Conservation (phyloP, 331 rosid species). For the Telfairia occidentalis region DNA sequence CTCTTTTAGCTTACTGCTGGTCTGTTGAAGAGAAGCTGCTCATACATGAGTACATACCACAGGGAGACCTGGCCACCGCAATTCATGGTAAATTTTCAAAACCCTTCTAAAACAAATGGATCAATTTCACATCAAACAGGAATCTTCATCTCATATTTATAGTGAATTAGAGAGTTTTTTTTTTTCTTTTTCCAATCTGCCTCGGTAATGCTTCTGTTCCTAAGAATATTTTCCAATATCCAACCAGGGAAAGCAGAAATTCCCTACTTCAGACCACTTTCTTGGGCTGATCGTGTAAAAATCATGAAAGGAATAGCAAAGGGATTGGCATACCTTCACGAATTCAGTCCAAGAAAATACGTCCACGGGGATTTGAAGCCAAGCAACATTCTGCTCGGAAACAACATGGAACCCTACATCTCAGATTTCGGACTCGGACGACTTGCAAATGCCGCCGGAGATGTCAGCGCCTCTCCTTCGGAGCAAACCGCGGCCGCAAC, state of each 20-base stretch:
- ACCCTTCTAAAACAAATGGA: not conserved
- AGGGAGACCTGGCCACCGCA: slow-evolving; percentile 78
- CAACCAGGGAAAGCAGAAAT: slow-evolving; percentile 62
- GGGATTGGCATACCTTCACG: slow-evolving; percentile 74
- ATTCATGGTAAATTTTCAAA: slow-evolving; percentile 48
- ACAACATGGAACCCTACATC: slow-evolving; percentile 63
- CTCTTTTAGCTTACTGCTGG: slow-evolving; percentile 83
- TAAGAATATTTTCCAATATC: not conserved
- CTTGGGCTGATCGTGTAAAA: slow-evolving; percentile 56
- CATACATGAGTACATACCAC: slow-evolving; percentile 69
- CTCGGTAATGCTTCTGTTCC: slow-evolving; percentile 5
- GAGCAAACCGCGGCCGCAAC: not conserved
- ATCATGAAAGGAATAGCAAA: slow-evolving; percentile 74
- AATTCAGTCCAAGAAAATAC: slow-evolving; percentile 84
- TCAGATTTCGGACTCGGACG: slow-evolving; percentile 92
- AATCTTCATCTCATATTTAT: not conserved
- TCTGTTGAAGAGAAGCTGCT: slow-evolving; percentile 97
- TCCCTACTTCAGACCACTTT: slow-evolving; percentile 37
- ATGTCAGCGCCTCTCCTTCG: not conserved
- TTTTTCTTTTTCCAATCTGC: not conserved
- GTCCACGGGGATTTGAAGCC: slow-evolving; percentile 95
- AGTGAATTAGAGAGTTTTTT: not conserved
- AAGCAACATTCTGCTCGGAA: slow-evolving; percentile 64
- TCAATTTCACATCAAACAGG: not conserved
- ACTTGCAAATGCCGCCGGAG: slow-evolving; percentile 74